Base-by-base conservation (phyloP, 2,329 filamentous ascomycete species). In the Trichoderma hamatum region DNA sequence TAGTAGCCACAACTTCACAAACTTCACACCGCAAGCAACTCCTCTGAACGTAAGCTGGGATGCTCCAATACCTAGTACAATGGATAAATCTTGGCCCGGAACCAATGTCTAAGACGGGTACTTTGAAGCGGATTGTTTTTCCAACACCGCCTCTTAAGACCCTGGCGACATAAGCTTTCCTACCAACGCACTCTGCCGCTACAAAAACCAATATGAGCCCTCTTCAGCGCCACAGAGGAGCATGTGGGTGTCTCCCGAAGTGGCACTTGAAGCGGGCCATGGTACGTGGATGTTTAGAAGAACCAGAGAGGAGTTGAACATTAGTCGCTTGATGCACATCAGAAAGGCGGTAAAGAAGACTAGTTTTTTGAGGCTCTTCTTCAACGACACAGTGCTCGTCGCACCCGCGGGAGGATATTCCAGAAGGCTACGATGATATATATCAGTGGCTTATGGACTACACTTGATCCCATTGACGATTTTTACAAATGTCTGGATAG, bases 321-420 rank as follows among this genome's bases (percentile, higher is more conserved):
- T 36, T 11, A 36, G 21, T 36, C 16, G 11, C n/a, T 36, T 56
- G 19, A 56, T 34, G 28, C n/a, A 21, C 30, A 32, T 49, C 13
- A 39, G 52, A 69, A 58, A 36, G 39, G 67, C 60, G 60, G 60
- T 64, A 64, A 64, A 19, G 43, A 64, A 13, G 14, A 52, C 7
- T 11, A 49, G 19, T 21, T 43, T 3, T 59, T 59, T 51, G 36
- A 34, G 21, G 49, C 24, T 24, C 49, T 30, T 51, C 30, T 19
- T 62, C 36, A 36, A 39, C 49, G 28, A 21, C 49, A 55, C 32
- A 61, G 30, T 43, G 59, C 59, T 61, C 49, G 13, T 63, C 52
- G 56, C 59, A 58, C 24, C 28, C 39, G n/a, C 59, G 10, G 24
- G 36, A 51, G 58, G 36, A 34, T 21, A 13, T n/a, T n/a, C 32